These are phyloP conservation scores for Trichophyton mentagrophytes DNA, from an alignment of 2,329 filamentous ascomycete genomes.

Conservation along the genomic window DNA sequence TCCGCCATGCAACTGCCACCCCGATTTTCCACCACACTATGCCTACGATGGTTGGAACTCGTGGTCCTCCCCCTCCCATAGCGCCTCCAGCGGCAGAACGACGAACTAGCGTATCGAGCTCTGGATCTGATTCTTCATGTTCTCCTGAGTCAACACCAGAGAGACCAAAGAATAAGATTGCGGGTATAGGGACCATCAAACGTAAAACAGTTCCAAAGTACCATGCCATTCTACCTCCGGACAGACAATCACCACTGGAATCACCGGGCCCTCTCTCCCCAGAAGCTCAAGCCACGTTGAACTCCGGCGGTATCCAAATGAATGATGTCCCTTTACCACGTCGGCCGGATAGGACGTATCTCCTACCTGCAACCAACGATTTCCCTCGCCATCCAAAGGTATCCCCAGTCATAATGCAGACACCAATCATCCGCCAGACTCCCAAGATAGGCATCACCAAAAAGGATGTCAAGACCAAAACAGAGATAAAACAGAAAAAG, in stretches of 20 bases:
- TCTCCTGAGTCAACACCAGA: not conserved
- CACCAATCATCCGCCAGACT: not conserved
- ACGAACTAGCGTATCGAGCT: not conserved
- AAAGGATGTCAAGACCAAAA: conserved; percentile 19
- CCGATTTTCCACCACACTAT: conserved; percentile 15
- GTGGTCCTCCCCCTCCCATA: not conserved
- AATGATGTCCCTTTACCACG: conserved; percentile 46
- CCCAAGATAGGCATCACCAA: conserved; percentile 20
- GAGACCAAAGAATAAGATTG: not conserved
- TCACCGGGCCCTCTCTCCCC: conserved; percentile 53
- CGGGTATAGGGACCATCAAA: not conserved
- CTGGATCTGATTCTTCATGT: not conserved
- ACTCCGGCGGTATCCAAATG: conserved; percentile 45
- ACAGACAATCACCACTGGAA: conserved; percentile 39
- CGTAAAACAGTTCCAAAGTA: conserved; percentile 32
- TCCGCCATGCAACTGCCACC: conserved; percentile 20
- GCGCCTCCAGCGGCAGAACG: not conserved
- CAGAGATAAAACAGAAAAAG: conserved; percentile 42
- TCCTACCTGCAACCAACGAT: conserved; percentile 23
- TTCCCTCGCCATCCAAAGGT: conserved; percentile 20
- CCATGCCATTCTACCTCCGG: conserved; percentile 46
- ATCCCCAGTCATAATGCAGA: not conserved
- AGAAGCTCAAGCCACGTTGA: conserved; percentile 49
- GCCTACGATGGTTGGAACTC: conserved; percentile 6
- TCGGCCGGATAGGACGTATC: conserved; percentile 16